Evolutionary conservation across 2,329 filamentous ascomycete species (phyloP).

Genomic region (Cordyceps farinosa): DNA sequence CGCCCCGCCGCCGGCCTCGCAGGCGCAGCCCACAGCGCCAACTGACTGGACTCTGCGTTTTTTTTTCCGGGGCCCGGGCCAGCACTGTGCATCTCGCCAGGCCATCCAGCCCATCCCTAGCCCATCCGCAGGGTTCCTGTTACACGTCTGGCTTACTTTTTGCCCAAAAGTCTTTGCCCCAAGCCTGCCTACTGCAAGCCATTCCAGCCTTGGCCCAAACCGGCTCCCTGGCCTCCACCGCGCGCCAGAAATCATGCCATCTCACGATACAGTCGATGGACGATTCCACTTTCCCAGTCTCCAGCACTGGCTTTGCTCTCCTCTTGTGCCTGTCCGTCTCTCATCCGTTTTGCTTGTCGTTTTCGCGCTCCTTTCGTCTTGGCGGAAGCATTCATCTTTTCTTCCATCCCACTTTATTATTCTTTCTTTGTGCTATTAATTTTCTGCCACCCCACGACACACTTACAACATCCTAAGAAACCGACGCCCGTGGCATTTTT

Average conservation of each 20-base stretch:
- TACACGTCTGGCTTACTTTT: conserved; percentile 6
- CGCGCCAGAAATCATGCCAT: conserved; percentile 19
- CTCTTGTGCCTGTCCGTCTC: not conserved
- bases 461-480: not conserved
- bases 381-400: not conserved
- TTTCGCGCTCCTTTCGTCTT: not conserved
- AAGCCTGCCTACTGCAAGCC: not conserved
- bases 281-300: conserved; percentile 11
- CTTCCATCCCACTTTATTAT: not conserved
- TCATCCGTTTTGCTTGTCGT: not conserved
- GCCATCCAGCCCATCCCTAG: not conserved
- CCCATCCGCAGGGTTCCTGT: not conserved
- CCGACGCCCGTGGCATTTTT: not conserved
- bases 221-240: conserved; percentile 6
- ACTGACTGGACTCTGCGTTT: not conserved
- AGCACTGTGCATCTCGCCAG: not conserved
- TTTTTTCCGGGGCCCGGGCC: conserved; percentile 2
- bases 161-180: not conserved
- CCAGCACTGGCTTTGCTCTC: not conserved
- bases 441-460: not conserved
- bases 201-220: conserved; percentile 15
- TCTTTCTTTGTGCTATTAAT: not conserved
- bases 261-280: conserved; percentile 14
- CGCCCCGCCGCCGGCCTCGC: conserved; percentile 4
- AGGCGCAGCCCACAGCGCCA: not conserved